Percentiles rank a stretch among this genome's conserved stretches.
Evolutionary conservation across 2,329 filamentous ascomycete species (phyloP).

Genomic region (Hansfordia pulvinata): DNA sequence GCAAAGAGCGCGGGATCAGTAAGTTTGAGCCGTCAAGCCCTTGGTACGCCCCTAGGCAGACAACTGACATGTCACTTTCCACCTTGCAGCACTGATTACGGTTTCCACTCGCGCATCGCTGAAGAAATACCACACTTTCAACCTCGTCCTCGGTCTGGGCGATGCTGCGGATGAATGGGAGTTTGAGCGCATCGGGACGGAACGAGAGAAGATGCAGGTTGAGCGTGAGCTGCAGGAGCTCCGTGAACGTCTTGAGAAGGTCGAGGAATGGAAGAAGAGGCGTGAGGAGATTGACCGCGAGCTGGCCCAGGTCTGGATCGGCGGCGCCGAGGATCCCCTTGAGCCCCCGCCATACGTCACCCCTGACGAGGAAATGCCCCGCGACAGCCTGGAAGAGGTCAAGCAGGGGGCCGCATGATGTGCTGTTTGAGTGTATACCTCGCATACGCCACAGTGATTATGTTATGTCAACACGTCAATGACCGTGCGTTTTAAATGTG

Average conservation of each 20-base stretch:
- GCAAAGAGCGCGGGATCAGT: constrained; percentile 90
- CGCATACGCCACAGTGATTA: no score
- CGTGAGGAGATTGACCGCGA: constrained; percentile 73
- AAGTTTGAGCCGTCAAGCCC: no score
- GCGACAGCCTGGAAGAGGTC: no score
- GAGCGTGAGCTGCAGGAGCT: constrained; percentile 84
- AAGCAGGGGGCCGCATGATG: no score
- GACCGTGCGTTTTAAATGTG: no score
- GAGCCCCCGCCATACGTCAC: constrained; percentile 33
- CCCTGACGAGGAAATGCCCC: no score
- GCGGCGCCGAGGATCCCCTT: constrained; percentile 30
- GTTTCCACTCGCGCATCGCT: constrained; percentile 89
- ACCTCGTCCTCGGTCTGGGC: constrained; percentile 72
- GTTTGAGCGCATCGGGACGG: constrained; percentile 85
- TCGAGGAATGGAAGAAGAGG: constrained; percentile 71
- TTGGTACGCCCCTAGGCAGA: no score
- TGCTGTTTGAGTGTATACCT: no score
- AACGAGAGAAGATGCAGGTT: constrained; percentile 82
- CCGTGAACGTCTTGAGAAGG: constrained; percentile 63
- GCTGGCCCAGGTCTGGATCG: constrained; percentile 50
- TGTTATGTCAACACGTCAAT: no score
- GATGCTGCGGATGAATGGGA: constrained; percentile 79
- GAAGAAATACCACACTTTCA: constrained; percentile 91
- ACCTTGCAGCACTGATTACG: constrained; percentile 64
- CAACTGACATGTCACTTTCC: no score